Percentiles rank a stretch among this genome's conserved stretches.
Conservation (phyloP, 2,329 filamentous ascomycete genomes). For the Pyricularia grisea region DNA sequence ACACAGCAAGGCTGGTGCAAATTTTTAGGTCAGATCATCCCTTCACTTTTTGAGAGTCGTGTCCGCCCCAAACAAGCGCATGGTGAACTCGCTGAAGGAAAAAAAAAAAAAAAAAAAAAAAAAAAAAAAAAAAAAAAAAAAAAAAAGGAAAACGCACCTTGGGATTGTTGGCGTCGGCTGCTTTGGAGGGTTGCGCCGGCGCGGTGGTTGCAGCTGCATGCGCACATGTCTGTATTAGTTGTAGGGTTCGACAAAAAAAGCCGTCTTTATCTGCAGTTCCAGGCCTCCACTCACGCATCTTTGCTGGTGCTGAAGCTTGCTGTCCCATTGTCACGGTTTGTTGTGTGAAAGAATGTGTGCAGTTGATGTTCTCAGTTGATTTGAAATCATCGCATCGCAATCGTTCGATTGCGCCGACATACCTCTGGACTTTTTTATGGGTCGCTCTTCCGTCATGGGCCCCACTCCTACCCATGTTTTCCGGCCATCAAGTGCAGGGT, state of each 20-base stretch:
- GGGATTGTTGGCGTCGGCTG: constrained; percentile 26
- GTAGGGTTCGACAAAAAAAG: background rate
- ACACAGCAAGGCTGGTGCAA: constrained; percentile 82
- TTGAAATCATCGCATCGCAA: background rate
- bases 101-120: no score
- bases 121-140: no score
- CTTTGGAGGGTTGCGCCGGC: constrained; percentile 4
- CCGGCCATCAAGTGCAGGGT: background rate
- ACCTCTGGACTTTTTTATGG: background rate
- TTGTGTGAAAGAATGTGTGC: background rate
- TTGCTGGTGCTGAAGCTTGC: constrained; percentile 15
- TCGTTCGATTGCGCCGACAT: background rate
- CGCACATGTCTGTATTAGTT: background rate
- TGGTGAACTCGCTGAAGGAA: no score
- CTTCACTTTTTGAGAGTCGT: background rate
- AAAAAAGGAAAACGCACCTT: constrained; percentile 24
- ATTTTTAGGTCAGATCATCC: background rate
- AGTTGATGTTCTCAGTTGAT: background rate
- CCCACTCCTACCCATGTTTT: background rate
- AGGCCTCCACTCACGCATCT: constrained; percentile 18
- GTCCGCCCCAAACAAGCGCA: background rate
- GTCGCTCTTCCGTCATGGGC: background rate
- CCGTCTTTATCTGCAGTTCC: background rate
- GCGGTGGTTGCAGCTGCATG: constrained; percentile 5
- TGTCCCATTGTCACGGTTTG: background rate